Evolutionary conservation across 1,139 yeast species (phyloP), one percentile per base, ranked within the genome.

Genomic region (Nadsonia starkeyi-henricii): DNA sequence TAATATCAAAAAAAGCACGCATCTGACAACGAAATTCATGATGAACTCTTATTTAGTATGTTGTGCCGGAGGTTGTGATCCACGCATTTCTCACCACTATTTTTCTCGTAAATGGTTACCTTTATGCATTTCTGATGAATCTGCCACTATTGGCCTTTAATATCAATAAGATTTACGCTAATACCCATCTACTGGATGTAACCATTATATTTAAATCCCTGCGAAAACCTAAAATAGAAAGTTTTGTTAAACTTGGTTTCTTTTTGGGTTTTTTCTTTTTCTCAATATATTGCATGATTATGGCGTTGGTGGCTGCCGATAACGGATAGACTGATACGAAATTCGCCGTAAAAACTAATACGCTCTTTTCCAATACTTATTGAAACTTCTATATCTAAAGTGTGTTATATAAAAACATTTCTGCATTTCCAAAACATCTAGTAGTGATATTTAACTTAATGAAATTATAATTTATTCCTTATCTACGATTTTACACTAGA

Each of bases 141-240:
- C 70, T 84, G 57, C 98, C 98, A 46, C 72, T 93, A 55, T 69
- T 86, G 52, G 95, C 91, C 43, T 88, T 51, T 50, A 58, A 58
- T 46, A 55, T 52, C 43, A 53, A 55, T 52, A 54, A 55, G 41
- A 48, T 60, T 42, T 57, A 58, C 49, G 58, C 59, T 53, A 65
- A 64, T 53, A 83, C 82, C 65, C 91, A 91, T 65, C 71, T 86
- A 55, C 77, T 93, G 66, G 99, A 91, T 68, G 98, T 98, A 52
- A 91, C 99, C 46, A 98, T 91, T 70, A 93, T 91, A 62, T 91
- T 91, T 71, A 81, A 97, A 72, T 89, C 97, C 46, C 75, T 93
- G 62, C 78, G 86, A 57, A 85, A 82, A 62, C 95, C 91, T 71
- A 91, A 93, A 78, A 84, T 81, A 67, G 97, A 88, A 69, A 77